Percentiles rank a stretch among this genome's conserved stretches.
Evolutionary conservation across 129 eudicot genomes (phyloP).

Genomic region (Cynara cardunculus): DNA sequence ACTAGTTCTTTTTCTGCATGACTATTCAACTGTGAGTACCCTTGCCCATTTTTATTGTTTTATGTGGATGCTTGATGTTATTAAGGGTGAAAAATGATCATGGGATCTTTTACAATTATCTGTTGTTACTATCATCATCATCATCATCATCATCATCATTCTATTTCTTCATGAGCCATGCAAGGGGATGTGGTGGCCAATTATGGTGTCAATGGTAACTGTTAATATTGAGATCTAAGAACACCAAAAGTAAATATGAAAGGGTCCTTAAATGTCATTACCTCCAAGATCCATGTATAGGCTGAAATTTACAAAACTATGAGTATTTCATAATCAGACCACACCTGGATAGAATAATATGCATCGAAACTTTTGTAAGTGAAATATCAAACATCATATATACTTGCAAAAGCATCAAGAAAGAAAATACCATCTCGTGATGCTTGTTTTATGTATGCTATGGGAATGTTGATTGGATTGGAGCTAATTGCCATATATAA

Average conservation of each 20-base stretch:
- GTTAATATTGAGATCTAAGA: neutral
- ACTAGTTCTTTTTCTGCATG: neutral
- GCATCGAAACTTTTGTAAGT: neutral
- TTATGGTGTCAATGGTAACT: neutral
- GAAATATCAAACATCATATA: neutral
- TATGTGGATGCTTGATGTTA: neutral
- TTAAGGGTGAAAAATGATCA: neutral
- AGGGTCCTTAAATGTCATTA: neutral
- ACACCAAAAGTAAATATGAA: neutral
- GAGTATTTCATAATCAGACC: neutral
- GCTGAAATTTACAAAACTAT: neutral
- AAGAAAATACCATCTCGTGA: neutral
- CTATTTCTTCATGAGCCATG: neutral
- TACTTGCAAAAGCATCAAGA: conserved; percentile 10
- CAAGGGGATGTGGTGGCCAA: neutral
- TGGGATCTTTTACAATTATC: neutral
- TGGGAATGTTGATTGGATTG: too few relatives aligned
- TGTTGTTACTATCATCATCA: neutral
- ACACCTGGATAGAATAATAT: neutral
- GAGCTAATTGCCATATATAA: too few relatives aligned
- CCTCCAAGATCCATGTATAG: neutral
- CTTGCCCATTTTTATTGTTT: neutral
- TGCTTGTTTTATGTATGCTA: neutral
- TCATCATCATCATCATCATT: neutral
- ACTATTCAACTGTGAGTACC: neutral